Evolutionary conservation across 2,329 filamentous ascomycete species (phyloP).

Genomic region (Trichoderma sp.): DNA sequence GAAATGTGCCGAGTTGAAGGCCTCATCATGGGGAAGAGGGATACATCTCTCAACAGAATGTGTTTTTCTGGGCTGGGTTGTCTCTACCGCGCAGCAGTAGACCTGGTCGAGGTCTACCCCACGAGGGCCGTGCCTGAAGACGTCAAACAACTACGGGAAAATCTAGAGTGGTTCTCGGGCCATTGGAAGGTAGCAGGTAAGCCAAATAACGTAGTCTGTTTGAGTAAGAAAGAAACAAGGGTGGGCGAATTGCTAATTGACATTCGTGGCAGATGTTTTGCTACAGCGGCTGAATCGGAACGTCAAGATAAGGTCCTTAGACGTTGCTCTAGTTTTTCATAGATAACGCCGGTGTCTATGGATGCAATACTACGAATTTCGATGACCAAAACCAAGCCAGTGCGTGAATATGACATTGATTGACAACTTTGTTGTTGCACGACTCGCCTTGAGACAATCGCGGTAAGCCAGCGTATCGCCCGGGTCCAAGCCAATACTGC

Average conservation of each 20-base stretch:
- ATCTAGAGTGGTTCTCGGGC: background rate
- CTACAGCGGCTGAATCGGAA: background rate
- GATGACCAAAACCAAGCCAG: background rate
- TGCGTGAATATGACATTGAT: background rate
- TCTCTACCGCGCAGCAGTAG: slow-evolving; percentile 11
- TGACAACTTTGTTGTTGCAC: background rate
- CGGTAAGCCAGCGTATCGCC: background rate
- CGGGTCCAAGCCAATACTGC: too few relatives aligned
- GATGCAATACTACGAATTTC: background rate
- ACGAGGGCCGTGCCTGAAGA: background rate
- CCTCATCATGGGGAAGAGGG: background rate
- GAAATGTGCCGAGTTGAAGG: slow-evolving; percentile 15
- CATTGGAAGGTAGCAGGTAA: background rate
- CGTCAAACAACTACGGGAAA: background rate
- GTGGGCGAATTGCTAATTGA: background rate
- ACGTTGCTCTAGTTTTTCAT: background rate
- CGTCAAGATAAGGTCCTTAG: background rate
- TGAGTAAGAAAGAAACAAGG: background rate
- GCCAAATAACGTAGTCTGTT: background rate
- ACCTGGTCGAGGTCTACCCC: background rate
- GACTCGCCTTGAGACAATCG: background rate
- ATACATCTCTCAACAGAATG: background rate
- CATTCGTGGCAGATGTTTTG: background rate
- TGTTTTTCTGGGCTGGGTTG: slow-evolving; percentile 1
- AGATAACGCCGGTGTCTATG: background rate